phyloP scores from a whole-genome alignment of 129 eudicot species.

The Tanacetum coccineum region DNA sequence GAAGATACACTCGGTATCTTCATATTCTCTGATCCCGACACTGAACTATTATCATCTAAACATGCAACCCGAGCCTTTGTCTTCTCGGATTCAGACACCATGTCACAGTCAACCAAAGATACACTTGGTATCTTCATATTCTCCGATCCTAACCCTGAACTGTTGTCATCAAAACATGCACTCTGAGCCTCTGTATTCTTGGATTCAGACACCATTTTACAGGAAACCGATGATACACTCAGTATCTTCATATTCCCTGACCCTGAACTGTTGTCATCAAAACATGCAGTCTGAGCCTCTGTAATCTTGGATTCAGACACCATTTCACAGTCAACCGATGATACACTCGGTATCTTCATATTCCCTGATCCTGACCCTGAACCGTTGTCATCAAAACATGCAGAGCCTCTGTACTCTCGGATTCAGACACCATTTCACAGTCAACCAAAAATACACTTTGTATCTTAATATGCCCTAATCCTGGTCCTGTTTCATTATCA shows the following conservation, averaged over 20 bases:
- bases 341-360: slow-evolving; percentile 32
- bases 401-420: background rate
- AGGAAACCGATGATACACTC: background rate
- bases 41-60: background rate
- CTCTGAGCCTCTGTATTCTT: too few species aligned
- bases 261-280: background rate
- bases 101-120: slow-evolving; percentile 40
- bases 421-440: background rate
- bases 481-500: slow-evolving; percentile 14
- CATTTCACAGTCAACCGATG: slow-evolving; percentile 36
- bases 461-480: slow-evolving; percentile 22
- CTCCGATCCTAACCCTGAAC: too few species aligned
- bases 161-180: too few species aligned
- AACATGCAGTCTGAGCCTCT: background rate
- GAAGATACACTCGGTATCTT: background rate
- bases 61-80: background rate
- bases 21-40: background rate
- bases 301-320: background rate
- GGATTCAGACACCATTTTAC: background rate
- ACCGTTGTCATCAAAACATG: slow-evolving; percentile 11
- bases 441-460: background rate
- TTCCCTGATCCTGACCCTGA: slow-evolving; percentile 16
- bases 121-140: slow-evolving; percentile 32
- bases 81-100: background rate
- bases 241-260: background rate